Evolutionary conservation across 495 filamentous ascomycete genomes (phyloP).

Genomic region (Aspergillus nidulans): DNA sequence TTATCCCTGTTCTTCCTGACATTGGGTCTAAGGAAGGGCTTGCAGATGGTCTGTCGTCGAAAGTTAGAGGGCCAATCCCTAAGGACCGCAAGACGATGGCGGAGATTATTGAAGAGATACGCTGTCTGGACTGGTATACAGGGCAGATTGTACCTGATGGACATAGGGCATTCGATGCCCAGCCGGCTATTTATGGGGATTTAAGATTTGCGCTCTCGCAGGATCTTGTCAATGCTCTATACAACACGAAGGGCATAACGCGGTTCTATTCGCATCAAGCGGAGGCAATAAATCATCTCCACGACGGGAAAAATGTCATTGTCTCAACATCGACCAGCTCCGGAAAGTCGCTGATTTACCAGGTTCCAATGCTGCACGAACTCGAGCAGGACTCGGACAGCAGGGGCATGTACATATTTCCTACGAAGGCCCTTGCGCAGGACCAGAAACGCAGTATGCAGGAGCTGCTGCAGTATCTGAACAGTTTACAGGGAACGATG

Average conservation of each 20-base stretch:
- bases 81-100: slow-evolving; percentile 75
- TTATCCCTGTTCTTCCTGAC: slow-evolving; percentile 47
- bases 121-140: slow-evolving; percentile 77
- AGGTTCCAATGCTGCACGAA: slow-evolving; percentile 85
- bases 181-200: slow-evolving; percentile 77
- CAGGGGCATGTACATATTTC: slow-evolving; percentile 96
- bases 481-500: slow-evolving; percentile 64
- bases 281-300: slow-evolving; percentile 87
- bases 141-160: slow-evolving; percentile 93
- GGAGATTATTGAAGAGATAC: slow-evolving; percentile 82
- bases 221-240: slow-evolving; percentile 87
- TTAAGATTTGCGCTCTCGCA: slow-evolving; percentile 84
- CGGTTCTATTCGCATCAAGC: slow-evolving; percentile 92
- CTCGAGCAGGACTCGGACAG: slow-evolving; percentile 73
- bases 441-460: slow-evolving; percentile 88
- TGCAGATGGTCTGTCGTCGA: not conserved
- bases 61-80: slow-evolving; percentile 65
- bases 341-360: slow-evolving; percentile 95
- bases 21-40: slow-evolving; percentile 23
- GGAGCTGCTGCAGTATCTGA: slow-evolving; percentile 77
- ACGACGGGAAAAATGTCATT: slow-evolving; percentile 82
- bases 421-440: slow-evolving; percentile 94
- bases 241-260: slow-evolving; percentile 81
- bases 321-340: slow-evolving; percentile 94
- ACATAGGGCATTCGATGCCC: slow-evolving; percentile 87